A percentile compares a stretch with the other conserved stretches of the same genome.
These are phyloP conservation scores for Rhodotorula graminis DNA, from an alignment of 768 basidiomycete genomes.

Conservation along the genomic window DNA sequence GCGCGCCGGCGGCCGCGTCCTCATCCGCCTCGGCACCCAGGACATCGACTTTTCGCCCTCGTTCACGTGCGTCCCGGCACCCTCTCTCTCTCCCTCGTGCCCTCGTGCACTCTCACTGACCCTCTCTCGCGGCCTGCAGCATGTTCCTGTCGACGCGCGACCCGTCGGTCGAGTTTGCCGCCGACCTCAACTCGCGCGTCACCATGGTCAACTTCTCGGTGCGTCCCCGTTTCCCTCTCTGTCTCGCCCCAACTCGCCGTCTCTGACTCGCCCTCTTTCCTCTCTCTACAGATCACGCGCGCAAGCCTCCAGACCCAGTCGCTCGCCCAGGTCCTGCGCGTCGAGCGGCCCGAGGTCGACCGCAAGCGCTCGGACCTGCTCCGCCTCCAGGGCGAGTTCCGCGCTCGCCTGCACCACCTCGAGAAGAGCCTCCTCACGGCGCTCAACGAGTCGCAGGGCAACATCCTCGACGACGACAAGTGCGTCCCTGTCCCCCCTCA, in stretches of 20 bases:
- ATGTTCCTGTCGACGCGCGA: conserved; percentile 98
- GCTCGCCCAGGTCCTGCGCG: conserved; percentile 91
- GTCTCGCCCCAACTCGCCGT: conserved; percentile 48
- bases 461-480: conserved; percentile 97
- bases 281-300: conserved; percentile 84
- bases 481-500: background rate
- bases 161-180: conserved; percentile 94
- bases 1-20: conserved; percentile 90
- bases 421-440: conserved; percentile 90
- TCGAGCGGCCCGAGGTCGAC: conserved; percentile 94
- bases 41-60: conserved; percentile 99
- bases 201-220: conserved; percentile 44
- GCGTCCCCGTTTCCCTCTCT: background rate
- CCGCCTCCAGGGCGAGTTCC: conserved; percentile 98
- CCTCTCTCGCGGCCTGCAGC: background rate
- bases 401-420: conserved; percentile 79
- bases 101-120: too few species aligned
- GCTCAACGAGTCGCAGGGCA: conserved; percentile 91
- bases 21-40: conserved; percentile 92
- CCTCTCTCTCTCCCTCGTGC: too few species aligned
- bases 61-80: conserved; percentile 58
- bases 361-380: conserved; percentile 90
- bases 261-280: conserved; percentile 53
- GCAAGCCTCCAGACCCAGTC: conserved; percentile 98
- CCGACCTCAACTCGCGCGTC: conserved; percentile 89